Percentiles rank a stretch among this genome's conserved stretches.
Evolutionary conservation across 2,329 filamentous ascomycete genomes (phyloP).

Genomic region (Clarireedia sp.): DNA sequence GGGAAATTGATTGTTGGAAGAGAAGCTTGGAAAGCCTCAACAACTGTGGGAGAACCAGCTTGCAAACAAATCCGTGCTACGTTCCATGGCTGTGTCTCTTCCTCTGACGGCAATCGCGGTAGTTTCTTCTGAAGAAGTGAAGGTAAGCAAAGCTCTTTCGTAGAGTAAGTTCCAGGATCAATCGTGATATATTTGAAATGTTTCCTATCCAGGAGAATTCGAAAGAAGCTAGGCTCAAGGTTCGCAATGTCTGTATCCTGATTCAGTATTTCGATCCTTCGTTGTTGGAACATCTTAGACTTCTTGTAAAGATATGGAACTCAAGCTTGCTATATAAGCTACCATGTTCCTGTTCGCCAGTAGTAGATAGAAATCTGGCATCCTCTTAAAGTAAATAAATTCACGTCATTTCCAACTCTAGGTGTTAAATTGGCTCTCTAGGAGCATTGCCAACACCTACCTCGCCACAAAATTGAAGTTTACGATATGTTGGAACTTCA

Average conservation of each 20-base stretch:
- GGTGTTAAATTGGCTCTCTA: too few species aligned
- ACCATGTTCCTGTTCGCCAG: too few species aligned
- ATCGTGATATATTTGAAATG: constrained; percentile 36
- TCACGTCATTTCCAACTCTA: too few species aligned
- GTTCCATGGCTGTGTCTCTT: constrained; percentile 31
- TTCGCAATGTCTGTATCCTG: constrained; percentile 12
- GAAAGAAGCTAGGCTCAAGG: constrained; percentile 11
- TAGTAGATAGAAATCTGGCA: too few species aligned
- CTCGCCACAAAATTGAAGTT: too few species aligned
- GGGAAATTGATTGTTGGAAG: constrained; percentile 29
- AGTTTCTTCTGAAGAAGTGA: constrained; percentile 30
- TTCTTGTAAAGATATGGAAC: too few species aligned
- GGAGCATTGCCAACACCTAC: too few species aligned
- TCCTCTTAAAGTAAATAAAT: too few species aligned
- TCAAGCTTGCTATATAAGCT: too few species aligned
- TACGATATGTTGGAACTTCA: too few species aligned
- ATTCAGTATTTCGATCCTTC: constrained; percentile 5
- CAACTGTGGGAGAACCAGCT: constrained; percentile 25
- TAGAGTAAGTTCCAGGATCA: constrained; percentile 29
- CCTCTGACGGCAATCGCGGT: constrained; percentile 32
- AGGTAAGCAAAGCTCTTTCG: constrained; percentile 30
- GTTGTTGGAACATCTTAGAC: neutral
- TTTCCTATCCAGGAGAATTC: constrained; percentile 12
- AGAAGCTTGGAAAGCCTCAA: constrained; percentile 18
- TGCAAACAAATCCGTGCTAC: constrained; percentile 29